phyloP scores from a whole-genome alignment of 2,329 filamentous ascomycete genomes.

The Penicillium sp. region DNA sequence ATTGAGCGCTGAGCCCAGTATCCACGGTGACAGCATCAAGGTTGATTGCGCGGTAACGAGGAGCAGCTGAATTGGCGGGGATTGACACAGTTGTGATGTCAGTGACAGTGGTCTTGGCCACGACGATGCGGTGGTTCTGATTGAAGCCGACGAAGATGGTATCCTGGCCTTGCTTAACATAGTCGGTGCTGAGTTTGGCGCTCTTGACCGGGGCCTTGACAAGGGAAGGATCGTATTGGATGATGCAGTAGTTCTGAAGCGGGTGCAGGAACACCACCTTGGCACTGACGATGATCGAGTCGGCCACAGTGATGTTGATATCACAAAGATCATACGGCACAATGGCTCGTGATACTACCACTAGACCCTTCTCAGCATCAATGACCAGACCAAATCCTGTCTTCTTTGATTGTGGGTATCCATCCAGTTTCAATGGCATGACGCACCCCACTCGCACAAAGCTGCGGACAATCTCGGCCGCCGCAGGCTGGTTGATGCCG shows the following conservation, averaged over 20 bases:
- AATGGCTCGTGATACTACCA: slow-evolving; percentile 88
- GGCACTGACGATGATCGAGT: slow-evolving; percentile 89
- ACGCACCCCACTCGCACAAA: slow-evolving; percentile 91
- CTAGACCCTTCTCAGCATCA: slow-evolving; percentile 90
- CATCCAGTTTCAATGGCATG: slow-evolving; percentile 94
- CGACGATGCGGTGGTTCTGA: slow-evolving; percentile 86
- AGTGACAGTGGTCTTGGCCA: slow-evolving; percentile 89
- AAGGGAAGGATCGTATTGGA: slow-evolving; percentile 88
- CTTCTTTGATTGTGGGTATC: slow-evolving; percentile 92
- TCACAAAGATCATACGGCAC: slow-evolving; percentile 97
- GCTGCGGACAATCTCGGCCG: slow-evolving; percentile 89
- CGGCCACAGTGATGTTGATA: slow-evolving; percentile 91
- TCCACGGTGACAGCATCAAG: slow-evolving; percentile 96
- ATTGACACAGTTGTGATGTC: slow-evolving; percentile 97
- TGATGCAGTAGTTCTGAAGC: slow-evolving; percentile 91
- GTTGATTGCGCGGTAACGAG: slow-evolving; percentile 90
- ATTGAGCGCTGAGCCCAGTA: slow-evolving; percentile 84
- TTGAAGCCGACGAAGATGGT: slow-evolving; percentile 99
- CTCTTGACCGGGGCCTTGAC: slow-evolving; percentile 93
- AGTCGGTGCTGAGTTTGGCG: slow-evolving; percentile 73
- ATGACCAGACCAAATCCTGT: slow-evolving; percentile 97
- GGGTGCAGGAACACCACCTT: slow-evolving; percentile 96
- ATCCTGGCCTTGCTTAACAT: slow-evolving; percentile 86
- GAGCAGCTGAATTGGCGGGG: slow-evolving; percentile 85
- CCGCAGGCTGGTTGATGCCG: slow-evolving; percentile 79